phyloP scores from a whole-genome alignment of 495 filamentous ascomycete species.

The Astrothelium macrocarpum region DNA sequence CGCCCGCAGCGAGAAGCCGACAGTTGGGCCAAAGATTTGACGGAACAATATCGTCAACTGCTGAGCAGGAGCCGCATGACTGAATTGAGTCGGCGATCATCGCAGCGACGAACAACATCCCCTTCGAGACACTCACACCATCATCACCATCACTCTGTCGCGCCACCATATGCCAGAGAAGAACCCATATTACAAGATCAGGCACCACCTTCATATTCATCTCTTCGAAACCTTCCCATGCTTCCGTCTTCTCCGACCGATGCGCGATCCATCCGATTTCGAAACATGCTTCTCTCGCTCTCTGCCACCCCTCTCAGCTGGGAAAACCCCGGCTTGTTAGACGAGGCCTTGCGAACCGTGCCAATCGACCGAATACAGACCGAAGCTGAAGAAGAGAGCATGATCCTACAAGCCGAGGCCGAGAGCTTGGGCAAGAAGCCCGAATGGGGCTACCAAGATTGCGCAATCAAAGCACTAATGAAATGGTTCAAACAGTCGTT shows the following conservation, averaged over 20 bases:
- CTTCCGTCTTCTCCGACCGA: slow-evolving; percentile 66
- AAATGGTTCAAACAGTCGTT: slow-evolving; percentile 95
- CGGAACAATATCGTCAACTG: slow-evolving; percentile 63
- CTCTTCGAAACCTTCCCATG: slow-evolving; percentile 65
- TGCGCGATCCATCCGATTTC: slow-evolving; percentile 72
- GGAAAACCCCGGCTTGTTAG: slow-evolving; percentile 91
- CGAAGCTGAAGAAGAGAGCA: slow-evolving; percentile 86
- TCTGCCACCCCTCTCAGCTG: slow-evolving; percentile 83
- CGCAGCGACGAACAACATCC: slow-evolving; percentile 45
- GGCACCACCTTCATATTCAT: slow-evolving; percentile 53
- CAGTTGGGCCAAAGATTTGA: slow-evolving; percentile 37
- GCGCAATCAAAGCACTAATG: slow-evolving; percentile 80
- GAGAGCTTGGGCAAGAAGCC: slow-evolving; percentile 72
- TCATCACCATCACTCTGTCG: slow-evolving; percentile 30
- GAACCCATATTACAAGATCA: slow-evolving; percentile 32
- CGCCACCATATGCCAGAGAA: slow-evolving; percentile 28
- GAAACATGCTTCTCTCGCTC: slow-evolving; percentile 68
- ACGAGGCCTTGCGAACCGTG: slow-evolving; percentile 79
- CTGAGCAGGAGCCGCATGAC: slow-evolving; percentile 70
- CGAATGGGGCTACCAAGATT: slow-evolving; percentile 98
- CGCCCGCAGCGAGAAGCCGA: slow-evolving; percentile 1
- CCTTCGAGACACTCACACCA: slow-evolving; percentile 39
- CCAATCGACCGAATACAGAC: slow-evolving; percentile 88
- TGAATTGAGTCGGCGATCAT: slow-evolving; percentile 49
- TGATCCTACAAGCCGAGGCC: slow-evolving; percentile 77